A percentile compares a stretch with the other conserved stretches of the same genome.
phyloP scores from a whole-genome alignment of 768 basidiomycete species.

The Crucibulum laeve region DNA sequence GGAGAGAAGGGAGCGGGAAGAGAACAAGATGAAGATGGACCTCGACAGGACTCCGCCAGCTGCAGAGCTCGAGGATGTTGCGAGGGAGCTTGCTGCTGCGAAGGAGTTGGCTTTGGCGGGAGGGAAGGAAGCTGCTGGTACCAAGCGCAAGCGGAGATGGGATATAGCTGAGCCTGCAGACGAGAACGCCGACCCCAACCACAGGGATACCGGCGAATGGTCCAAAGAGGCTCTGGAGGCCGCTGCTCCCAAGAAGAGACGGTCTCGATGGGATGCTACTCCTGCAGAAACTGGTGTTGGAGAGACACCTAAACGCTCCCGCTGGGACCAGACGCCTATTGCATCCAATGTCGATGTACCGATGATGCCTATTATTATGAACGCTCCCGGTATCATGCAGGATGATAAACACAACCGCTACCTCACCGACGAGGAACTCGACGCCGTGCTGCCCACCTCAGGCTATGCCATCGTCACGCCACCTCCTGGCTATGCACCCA shows the following conservation, averaged over 20 bases:
- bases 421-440: conserved; percentile 93
- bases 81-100: conserved; percentile 59
- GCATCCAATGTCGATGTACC: conserved; percentile 63
- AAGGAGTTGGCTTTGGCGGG: conserved; percentile 32
- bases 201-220: conserved; percentile 61
- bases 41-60: conserved; percentile 90
- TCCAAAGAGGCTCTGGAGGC: conserved; percentile 71
- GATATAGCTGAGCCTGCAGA: conserved; percentile 62
- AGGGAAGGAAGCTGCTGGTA: conserved; percentile 34
- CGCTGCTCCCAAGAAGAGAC: conserved; percentile 82
- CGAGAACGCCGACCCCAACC: conserved; percentile 63
- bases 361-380: conserved; percentile 84
- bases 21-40: conserved; percentile 76
- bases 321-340: conserved; percentile 95
- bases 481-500: conserved; percentile 88
- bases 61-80: conserved; percentile 70
- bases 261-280: conserved; percentile 95
- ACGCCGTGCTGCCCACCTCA: conserved; percentile 77
- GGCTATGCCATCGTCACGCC: conserved; percentile 93
- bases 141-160: conserved; percentile 80
- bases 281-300: conserved; percentile 62
- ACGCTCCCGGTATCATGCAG: conserved; percentile 80
- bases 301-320: conserved; percentile 83
- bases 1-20: conserved; percentile 72
- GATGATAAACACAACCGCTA: conserved; percentile 97